Evolutionary conservation across 2,329 filamentous ascomycete genomes (phyloP), one percentile per base, ranked within the genome.

Genomic region (Diaporthe humulicola): DNA sequence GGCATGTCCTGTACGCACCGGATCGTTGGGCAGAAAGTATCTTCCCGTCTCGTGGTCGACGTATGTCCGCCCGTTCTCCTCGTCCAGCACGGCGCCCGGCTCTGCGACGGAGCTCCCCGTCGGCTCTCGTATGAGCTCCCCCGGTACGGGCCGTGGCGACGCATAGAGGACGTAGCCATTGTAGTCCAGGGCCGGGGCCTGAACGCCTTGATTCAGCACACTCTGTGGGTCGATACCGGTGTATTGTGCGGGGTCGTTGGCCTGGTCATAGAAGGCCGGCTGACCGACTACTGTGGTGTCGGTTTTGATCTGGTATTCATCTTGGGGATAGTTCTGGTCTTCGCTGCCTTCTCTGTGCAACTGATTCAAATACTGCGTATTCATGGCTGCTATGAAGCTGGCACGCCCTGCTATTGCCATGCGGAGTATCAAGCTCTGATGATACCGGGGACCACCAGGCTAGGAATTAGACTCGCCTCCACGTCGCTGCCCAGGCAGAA

Each of bases 11-110:
- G 9, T 6, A 30, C 66, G 7, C 33, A 75, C 72, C n/a, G 64
- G 28, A n/a, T 64, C 72, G 15, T 74, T 74, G 33, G 72, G 72
- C n/a, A 61, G 8, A 4, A 56, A 71, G 33, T 71, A 74, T 25
- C 45, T 42, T 3, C 72, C 72, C 25, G 64, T 71, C 15, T 70
- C 72, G 15, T 71, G 72, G 38, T 54, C 15, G 4, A 50, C 45
- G 5, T 52, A 71, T 15, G 72, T 70, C 36, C 64, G n/a, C 9
- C 64, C 66, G n/a, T 42, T 74, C 45, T 70, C 66, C 64, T 74
- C 45, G 22, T 71, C 64, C 15, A 61, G 6, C 1, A 71, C 45
- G 4, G 72, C 69, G 0, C 54, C 25, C 2, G 72, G 64, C n/a
- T 70, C 54, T 22, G 72, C 64, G 3, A 71, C 36, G 1, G 72